phyloP scores from a whole-genome alignment of 1,284 basidiomycete species.

The Vanrija sp. region DNA sequence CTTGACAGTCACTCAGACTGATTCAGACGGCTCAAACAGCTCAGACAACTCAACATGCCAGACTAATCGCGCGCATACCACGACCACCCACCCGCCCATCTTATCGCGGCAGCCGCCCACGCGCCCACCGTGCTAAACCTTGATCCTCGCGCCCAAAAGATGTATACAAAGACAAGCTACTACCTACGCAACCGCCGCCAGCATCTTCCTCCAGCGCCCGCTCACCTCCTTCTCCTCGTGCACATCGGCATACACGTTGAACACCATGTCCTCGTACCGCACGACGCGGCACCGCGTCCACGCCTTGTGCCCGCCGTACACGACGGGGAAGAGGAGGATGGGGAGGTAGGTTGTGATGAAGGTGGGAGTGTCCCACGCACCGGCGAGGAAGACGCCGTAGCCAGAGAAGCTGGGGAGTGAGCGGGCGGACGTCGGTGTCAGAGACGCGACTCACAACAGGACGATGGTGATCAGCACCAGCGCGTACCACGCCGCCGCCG shows the following conservation, averaged over 20 bases:
- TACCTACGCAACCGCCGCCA: no score
- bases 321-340: slow-evolving; percentile 2
- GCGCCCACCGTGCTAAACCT: no score
- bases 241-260: background rate
- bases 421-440: background rate
- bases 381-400: slow-evolving; percentile 7
- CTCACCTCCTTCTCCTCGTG: no score
- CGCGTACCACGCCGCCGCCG: background rate
- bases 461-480: slow-evolving; percentile 1
- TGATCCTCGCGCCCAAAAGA: no score
- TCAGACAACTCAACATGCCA: no score
- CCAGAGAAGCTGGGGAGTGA: slow-evolving; percentile 1
- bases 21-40: no score
- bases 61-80: no score
- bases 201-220: no score
- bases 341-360: slow-evolving; percentile 10
- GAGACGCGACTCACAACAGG: background rate
- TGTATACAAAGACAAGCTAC: no score
- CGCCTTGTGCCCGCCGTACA: slow-evolving; percentile 9
- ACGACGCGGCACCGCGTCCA: slow-evolving; percentile 2
- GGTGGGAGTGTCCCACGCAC: background rate
- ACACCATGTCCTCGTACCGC: slow-evolving; percentile 11
- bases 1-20: no score
- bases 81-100: no score
- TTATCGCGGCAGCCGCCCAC: no score